Evolutionary conservation across 345 rosid species (phyloP).

Genomic region (Eucalyptus sp.): DNA sequence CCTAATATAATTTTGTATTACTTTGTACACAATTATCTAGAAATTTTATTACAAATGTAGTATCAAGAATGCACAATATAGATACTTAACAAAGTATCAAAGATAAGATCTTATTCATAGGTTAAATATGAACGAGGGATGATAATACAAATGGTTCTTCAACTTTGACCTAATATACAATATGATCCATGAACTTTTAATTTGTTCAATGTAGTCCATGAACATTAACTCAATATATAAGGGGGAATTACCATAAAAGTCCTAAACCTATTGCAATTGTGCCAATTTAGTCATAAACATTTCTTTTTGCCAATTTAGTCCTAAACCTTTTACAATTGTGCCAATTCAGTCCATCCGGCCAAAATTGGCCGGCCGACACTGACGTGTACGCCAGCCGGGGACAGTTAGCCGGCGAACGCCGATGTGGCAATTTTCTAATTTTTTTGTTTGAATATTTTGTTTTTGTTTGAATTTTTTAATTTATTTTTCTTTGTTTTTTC

Average conservation of each 20-base stretch:
- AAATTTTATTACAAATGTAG: not conserved
- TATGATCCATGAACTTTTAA: too few relatives aligned
- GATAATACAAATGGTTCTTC: too few relatives aligned
- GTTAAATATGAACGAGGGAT: not conserved
- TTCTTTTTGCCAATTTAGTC: too few relatives aligned
- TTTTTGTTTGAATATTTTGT: accelerated
- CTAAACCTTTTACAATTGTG: too few relatives aligned
- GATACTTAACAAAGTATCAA: not conserved
- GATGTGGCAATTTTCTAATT: accelerated
- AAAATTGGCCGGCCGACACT: accelerated
- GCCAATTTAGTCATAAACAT: accelerated
- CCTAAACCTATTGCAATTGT: accelerated
- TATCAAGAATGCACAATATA: not conserved
- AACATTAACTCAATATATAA: too few relatives aligned
- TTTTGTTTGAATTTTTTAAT: too few relatives aligned
- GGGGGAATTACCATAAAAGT: too few relatives aligned
- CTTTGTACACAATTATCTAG: not conserved
- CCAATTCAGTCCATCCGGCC: accelerated
- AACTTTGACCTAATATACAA: too few relatives aligned
- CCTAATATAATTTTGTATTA: not conserved
- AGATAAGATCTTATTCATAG: not conserved
- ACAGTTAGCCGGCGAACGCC: accelerated
- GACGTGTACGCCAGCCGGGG: accelerated
- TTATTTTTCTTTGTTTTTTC: too few relatives aligned
- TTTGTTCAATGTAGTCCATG: too few relatives aligned